Evolutionary conservation across 306 rosid species (phyloP), one percentile per base, ranked within the genome.

Genomic region (Hippophae gyantsensis): DNA sequence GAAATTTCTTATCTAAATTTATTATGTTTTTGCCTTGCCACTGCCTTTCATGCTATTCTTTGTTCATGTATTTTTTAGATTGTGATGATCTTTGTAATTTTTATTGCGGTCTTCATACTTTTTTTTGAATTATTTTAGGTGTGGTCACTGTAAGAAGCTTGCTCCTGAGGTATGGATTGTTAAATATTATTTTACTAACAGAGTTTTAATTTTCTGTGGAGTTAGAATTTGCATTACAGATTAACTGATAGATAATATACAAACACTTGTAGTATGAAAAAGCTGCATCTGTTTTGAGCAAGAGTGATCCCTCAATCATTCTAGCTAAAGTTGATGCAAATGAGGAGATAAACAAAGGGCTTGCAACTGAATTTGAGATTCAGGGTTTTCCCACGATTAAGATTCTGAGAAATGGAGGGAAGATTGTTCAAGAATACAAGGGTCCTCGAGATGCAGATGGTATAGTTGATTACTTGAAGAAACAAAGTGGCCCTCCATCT

Each of bases 381-480:
- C 69, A 3, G 76, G 96, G 95, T 45, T 92, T 71, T 80, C 99
- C 99, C 54, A 93, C 96, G 7, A 42, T 88, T 48, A 92, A 92
- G 78, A 88, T 92, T 71, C 48, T 92, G 8, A 85, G 99, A 61
- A 75, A 83, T 44, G 95, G 93, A 59, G 99, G 99, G 48, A 85
- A 85, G 82, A 52, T 11, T 38, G 38, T 65, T 81, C 89, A 88
- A 45, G 96, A 88, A 44, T 92, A 83, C 85, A 83, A 92, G 57
- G 99, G 99, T 18, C 99, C 95, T 40, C 80, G 84, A n/a, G 95
- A 85, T 27, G 86, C 96, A 1, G 89, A 88, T 51, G 96, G 99
- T 54, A 92, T 92, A 52, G 86, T 88, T 47, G 79, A 74, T 13
- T 85, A 92, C 65, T 47, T 92, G 74, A 85, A 88, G 88, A 88